A percentile compares a stretch with the other conserved stretches of the same genome.
phyloP scores from a whole-genome alignment of 108 stramenopile genomes.

The Nannochloropsis oceanica region DNA sequence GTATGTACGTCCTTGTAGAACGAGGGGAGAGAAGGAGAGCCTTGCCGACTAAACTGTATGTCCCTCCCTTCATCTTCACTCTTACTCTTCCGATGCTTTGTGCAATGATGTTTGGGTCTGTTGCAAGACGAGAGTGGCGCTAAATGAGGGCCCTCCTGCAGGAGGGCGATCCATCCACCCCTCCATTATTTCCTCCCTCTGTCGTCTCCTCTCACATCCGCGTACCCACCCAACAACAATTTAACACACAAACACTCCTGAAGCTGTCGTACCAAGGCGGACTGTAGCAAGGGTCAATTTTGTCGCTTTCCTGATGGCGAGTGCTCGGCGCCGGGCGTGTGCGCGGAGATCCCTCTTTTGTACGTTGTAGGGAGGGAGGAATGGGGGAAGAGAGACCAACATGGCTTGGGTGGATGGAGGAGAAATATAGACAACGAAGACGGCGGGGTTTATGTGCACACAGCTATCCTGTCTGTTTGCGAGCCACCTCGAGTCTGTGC shows the following conservation, averaged over 20 bases:
- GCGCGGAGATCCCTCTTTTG: neutral
- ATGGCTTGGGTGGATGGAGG: neutral
- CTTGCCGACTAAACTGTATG: no score
- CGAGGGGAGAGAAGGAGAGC: neutral
- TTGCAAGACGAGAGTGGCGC: no score
- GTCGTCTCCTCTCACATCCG: neutral
- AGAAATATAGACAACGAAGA: neutral
- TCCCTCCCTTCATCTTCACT: neutral
- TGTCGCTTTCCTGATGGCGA: neutral
- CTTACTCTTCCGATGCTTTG: neutral
- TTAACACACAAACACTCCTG: neutral
- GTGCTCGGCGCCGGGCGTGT: neutral
- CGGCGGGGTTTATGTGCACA: neutral
- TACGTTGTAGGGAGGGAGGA: neutral
- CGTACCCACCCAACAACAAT: neutral
- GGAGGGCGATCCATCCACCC: neutral
- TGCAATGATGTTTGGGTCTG: neutral
- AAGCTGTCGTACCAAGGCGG: neutral
- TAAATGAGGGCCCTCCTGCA: neutral
- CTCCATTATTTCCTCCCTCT: neutral
- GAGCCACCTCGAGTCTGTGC: neutral
- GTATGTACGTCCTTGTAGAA: neutral
- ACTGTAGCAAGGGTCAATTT: neutral
- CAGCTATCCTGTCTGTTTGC: neutral
- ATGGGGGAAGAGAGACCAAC: neutral